Conservation (phyloP, 768 basidiomycete genomes). For the Boletales sp. region DNA sequence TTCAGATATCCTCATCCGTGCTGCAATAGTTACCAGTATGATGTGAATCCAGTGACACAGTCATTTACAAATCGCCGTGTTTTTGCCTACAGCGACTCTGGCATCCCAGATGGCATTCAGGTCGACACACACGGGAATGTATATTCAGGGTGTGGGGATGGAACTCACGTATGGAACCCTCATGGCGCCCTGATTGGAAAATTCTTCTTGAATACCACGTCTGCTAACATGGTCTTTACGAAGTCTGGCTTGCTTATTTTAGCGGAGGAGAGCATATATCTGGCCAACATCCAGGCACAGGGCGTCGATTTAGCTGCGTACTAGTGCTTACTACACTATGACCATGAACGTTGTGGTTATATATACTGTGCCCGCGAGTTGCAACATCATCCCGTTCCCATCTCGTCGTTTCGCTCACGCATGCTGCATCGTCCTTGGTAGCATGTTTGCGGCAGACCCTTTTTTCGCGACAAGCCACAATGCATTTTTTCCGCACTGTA, state of each 20-base stretch:
- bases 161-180: conserved; percentile 58
- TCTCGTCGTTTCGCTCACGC: too few species aligned
- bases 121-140: conserved; percentile 64
- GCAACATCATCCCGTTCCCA: too few species aligned
- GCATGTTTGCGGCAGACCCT: too few species aligned
- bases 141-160: conserved; percentile 65
- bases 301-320: conserved; percentile 18
- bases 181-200: conserved; percentile 61
- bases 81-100: conserved; percentile 65
- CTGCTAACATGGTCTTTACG: conserved; percentile 40
- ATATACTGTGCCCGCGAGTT: too few species aligned
- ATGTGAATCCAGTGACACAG: conserved; percentile 55
- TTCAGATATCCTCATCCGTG: background rate
- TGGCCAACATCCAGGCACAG: conserved; percentile 35
- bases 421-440: too few species aligned
- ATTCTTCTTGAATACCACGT: conserved; percentile 45
- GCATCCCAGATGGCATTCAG: conserved; percentile 65
- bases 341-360: too few species aligned
- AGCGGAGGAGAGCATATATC: conserved; percentile 36
- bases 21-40: conserved; percentile 56
- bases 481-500: too few species aligned
- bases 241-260: conserved; percentile 38
- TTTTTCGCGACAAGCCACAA: too few species aligned
- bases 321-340: background rate
- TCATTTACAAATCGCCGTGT: conserved; percentile 58